Evolutionary conservation across 2,329 filamentous ascomycete species (phyloP).

Genomic region (Cladobotryum mycophilum): DNA sequence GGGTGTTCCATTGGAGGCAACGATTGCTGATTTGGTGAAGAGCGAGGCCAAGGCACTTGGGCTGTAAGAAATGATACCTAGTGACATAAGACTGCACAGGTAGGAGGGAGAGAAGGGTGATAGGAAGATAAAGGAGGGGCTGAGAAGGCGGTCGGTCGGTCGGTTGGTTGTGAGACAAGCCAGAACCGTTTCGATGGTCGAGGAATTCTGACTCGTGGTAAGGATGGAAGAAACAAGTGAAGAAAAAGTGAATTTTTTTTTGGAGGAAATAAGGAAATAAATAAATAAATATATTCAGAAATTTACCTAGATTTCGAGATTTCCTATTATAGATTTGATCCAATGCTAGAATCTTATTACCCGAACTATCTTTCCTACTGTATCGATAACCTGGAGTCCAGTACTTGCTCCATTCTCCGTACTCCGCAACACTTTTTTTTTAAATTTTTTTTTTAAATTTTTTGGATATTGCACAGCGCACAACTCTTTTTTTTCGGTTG

Average conservation of each 20-base stretch:
- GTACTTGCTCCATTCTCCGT: not conserved
- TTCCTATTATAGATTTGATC: not conserved
- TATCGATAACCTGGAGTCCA: not conserved
- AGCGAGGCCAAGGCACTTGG: conserved; percentile 34
- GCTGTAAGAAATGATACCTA: conserved; percentile 13
- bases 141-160: too few species aligned
- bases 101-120: not conserved
- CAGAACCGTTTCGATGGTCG: not conserved
- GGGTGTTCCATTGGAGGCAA: conserved; percentile 30
- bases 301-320: not conserved
- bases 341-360: not conserved
- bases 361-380: too few species aligned
- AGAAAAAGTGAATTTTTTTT: not conserved
- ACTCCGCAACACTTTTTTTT: not conserved
- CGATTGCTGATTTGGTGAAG: conserved; percentile 31
- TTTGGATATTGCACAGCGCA: not conserved
- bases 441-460: too few species aligned
- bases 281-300: not conserved
- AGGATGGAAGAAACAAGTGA: not conserved
- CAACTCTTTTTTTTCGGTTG: not conserved
- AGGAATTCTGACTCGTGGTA: not conserved
- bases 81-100: not conserved
- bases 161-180: not conserved
- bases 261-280: not conserved
- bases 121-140: not conserved